Conservation (phyloP, 805 yeast genomes). For the Zygoascus tannicola region DNA sequence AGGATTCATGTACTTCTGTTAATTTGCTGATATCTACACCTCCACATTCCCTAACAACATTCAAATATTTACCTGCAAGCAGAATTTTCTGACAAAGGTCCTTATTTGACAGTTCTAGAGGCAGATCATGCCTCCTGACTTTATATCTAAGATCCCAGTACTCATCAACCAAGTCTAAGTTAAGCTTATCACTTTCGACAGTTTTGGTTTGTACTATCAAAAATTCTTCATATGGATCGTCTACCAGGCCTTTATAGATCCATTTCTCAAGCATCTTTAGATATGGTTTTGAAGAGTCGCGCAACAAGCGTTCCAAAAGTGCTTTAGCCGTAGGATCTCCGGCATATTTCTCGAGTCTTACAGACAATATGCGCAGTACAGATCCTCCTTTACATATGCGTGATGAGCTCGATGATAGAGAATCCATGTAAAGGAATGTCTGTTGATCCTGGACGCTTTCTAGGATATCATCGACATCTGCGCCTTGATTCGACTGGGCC, state of each 20-base stretch:
- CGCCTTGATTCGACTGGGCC: slow-evolving; percentile 25
- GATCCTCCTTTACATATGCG: slow-evolving; percentile 59
- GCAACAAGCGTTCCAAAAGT: slow-evolving; percentile 46
- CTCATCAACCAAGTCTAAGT: slow-evolving; percentile 28
- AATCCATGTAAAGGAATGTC: slow-evolving; percentile 8
- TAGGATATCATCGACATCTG: slow-evolving; percentile 36
- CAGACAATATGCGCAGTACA: slow-evolving; percentile 53
- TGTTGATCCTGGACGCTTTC: slow-evolving; percentile 30
- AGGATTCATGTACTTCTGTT: slow-evolving; percentile 22
- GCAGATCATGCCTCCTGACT: slow-evolving; percentile 63
- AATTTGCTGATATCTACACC: slow-evolving; percentile 27
- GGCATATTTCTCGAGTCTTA: slow-evolving; percentile 42
- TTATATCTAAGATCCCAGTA: slow-evolving; percentile 50
- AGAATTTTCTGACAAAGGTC: slow-evolving; percentile 56
- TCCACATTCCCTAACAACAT: slow-evolving; percentile 59
- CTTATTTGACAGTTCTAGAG: slow-evolving; percentile 49
- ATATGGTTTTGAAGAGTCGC: slow-evolving; percentile 53
- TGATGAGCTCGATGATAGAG: slow-evolving; percentile 15
- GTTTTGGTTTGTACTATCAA: slow-evolving; percentile 40
- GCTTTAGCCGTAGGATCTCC: slow-evolving; percentile 55
- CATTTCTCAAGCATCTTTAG: slow-evolving; percentile 64
- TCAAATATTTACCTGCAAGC: slow-evolving; percentile 76
- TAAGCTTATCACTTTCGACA: slow-evolving; percentile 17
- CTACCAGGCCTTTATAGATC: slow-evolving; percentile 63
- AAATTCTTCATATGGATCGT: slow-evolving; percentile 79